Conservation (phyloP, 2,329 filamentous ascomycete genomes). For the Fusarium solani-melongenae region DNA sequence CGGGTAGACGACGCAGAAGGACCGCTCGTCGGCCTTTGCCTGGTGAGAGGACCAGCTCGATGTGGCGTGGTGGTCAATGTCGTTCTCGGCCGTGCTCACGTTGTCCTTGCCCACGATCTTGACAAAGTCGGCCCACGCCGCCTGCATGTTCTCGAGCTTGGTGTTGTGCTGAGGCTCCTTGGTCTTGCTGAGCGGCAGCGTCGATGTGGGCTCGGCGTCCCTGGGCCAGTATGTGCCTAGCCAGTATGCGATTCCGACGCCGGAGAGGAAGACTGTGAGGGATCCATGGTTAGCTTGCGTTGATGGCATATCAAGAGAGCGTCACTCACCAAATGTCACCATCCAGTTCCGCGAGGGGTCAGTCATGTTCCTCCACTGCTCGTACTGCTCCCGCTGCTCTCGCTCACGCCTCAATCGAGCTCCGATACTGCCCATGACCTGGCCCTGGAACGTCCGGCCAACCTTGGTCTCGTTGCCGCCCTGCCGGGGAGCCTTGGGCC, state of each 20-base stretch:
- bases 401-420: slow-evolving; percentile 66
- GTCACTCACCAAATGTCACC: slow-evolving; percentile 63
- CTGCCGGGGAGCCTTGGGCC: slow-evolving; percentile 44
- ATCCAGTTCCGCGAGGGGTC: slow-evolving; percentile 60
- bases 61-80: slow-evolving; percentile 67
- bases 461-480: slow-evolving; percentile 51
- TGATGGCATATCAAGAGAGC: background rate
- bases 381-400: slow-evolving; percentile 63
- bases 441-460: slow-evolving; percentile 64
- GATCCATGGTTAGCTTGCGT: slow-evolving; percentile 6
- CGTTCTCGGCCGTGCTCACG: slow-evolving; percentile 68
- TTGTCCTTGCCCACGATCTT: slow-evolving; percentile 72
- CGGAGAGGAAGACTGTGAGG: slow-evolving; percentile 61
- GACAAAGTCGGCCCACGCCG: slow-evolving; percentile 76
- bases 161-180: slow-evolving; percentile 66
- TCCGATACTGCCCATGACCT: slow-evolving; percentile 69
- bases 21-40: slow-evolving; percentile 58
- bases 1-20: slow-evolving; percentile 82
- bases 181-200: slow-evolving; percentile 65
- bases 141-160: slow-evolving; percentile 72
- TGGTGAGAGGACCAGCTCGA: slow-evolving; percentile 73
- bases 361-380: slow-evolving; percentile 53
- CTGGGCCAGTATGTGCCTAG: slow-evolving; percentile 67
- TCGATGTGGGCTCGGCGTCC: slow-evolving; percentile 65
- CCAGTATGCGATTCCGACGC: slow-evolving; percentile 66